Conservation (phyloP, 2,329 filamentous ascomycete genomes). For the Scorias spongiosa region DNA sequence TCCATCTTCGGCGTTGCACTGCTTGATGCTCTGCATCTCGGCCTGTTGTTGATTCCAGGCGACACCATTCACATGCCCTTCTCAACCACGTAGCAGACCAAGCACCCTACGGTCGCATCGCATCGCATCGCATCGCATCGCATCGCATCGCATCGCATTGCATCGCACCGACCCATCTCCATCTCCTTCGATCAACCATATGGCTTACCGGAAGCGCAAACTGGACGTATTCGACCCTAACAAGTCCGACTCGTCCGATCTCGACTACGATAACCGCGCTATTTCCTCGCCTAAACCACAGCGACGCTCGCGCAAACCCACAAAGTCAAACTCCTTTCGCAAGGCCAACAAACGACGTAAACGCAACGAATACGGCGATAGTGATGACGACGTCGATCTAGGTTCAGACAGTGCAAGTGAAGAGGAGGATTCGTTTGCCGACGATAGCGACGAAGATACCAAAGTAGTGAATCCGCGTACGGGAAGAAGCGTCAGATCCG, state of each 20-base stretch:
- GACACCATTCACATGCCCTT: no score
- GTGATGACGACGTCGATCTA: slow-evolving; percentile 33
- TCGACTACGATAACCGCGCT: slow-evolving; percentile 17
- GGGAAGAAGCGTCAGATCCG: slow-evolving; percentile 40
- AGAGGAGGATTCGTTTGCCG: slow-evolving; percentile 22
- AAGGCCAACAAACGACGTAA: slow-evolving; percentile 20
- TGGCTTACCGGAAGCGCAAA: slow-evolving; percentile 21
- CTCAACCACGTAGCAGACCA: no score
- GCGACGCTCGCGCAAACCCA: slow-evolving; percentile 12
- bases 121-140: no score
- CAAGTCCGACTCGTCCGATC: slow-evolving; percentile 23
- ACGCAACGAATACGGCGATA: slow-evolving; percentile 23
- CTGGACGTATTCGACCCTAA: slow-evolving; percentile 22
- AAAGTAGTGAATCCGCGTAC: slow-evolving; percentile 40
- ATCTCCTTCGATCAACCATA: not conserved
- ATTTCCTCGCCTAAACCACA: slow-evolving; percentile 9
- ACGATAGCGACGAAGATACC: slow-evolving; percentile 30
- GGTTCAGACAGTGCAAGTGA: slow-evolving; percentile 23
- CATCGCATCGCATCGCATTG: no score
- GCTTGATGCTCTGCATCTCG: no score
- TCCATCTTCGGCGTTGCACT: no score
- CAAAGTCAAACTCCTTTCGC: slow-evolving; percentile 7
- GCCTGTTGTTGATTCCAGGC: no score
- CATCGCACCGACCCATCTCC: no score
- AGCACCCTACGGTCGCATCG: no score